A percentile compares a stretch with the other conserved stretches of the same genome.
Evolutionary conservation across 148 eudicot genomes (phyloP).

Genomic region (Silene latifolia): DNA sequence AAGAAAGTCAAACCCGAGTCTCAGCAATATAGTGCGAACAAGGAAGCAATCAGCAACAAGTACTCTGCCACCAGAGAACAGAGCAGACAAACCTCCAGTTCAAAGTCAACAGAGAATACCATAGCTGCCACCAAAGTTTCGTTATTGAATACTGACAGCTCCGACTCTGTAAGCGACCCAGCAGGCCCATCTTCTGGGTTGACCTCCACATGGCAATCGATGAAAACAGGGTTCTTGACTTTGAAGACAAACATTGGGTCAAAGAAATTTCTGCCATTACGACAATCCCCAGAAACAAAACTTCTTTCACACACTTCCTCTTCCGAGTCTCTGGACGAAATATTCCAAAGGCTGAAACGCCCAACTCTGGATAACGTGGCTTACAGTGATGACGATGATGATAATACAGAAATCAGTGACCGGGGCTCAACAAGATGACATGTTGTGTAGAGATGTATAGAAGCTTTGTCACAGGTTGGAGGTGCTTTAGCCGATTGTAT

Average conservation of each 20-base stretch:
- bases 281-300: constrained; percentile 41
- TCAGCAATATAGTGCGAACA: constrained; percentile 48
- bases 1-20: constrained; percentile 46
- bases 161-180: constrained; percentile 27
- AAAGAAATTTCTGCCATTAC: constrained; percentile 58
- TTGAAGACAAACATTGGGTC: constrained; percentile 64
- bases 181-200: constrained; percentile 49
- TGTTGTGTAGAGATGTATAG: constrained; percentile 23
- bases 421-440: constrained; percentile 27
- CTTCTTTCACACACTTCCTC: constrained; percentile 48
- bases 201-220: constrained; percentile 69
- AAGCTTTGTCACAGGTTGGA: constrained; percentile 13
- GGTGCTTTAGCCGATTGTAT: constrained; percentile 28
- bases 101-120: constrained; percentile 42
- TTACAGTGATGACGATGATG: constrained; percentile 47
- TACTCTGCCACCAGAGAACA: constrained; percentile 76
- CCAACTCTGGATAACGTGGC: constrained; percentile 41
- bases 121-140: constrained; percentile 64
- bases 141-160: constrained; percentile 43
- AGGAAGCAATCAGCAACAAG: constrained; percentile 71
- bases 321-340: constrained; percentile 74
- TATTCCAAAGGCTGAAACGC: constrained; percentile 73
- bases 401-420: constrained; percentile 29
- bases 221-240: constrained; percentile 66
- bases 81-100: constrained; percentile 39